Evolutionary conservation across 768 basidiomycete species (phyloP), one percentile per base, ranked within the genome.

Genomic region (Calvatia gigantea): DNA sequence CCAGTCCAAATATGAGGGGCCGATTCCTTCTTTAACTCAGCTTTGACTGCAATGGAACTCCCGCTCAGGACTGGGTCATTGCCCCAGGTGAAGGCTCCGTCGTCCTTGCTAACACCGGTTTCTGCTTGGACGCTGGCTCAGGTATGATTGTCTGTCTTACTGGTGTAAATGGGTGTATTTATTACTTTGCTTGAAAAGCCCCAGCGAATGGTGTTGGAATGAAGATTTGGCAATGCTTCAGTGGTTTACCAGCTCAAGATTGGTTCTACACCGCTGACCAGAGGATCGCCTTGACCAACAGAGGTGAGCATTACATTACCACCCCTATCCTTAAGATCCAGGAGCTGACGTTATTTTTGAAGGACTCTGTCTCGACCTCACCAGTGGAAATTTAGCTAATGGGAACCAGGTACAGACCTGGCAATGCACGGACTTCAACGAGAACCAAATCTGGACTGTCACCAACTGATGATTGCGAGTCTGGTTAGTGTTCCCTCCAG

Each of bases 211-310:
- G 69, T 3, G 57, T 65, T 4, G 61, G 60, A 2, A 51, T 71
- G 62, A 72, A 73, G 58, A 71, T 74, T 15, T 71, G 72, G 71
- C 57, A 68, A 41, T 74, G 73, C 54, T 69, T 59, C 58, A 65
- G 67, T 31, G 65, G 68, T 37, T 64, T 72, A 15, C 62, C 72
- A 2, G 68, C 72, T 15, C 71, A 73, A 56, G 55, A 66, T 17
- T 75, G 70, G 69, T 63, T 58, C 51, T 70, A 69, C 27, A 69
- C 64, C 0, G 57, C 57, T 12, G 65, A 70, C 47, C 66, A 69
- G 37, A 61, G 68, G 0, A 63, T 73, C 43, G 66, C 66, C 2
- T 51, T 72, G 19, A 42, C 41, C 41, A 23, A 23, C 46, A 29
- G 33, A 8, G 46, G 32, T 17, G 33, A 47, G 32, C 8, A 31